Base-by-base conservation (phyloP, 106 monocot genomes). In the Dioscorea alata region DNA sequence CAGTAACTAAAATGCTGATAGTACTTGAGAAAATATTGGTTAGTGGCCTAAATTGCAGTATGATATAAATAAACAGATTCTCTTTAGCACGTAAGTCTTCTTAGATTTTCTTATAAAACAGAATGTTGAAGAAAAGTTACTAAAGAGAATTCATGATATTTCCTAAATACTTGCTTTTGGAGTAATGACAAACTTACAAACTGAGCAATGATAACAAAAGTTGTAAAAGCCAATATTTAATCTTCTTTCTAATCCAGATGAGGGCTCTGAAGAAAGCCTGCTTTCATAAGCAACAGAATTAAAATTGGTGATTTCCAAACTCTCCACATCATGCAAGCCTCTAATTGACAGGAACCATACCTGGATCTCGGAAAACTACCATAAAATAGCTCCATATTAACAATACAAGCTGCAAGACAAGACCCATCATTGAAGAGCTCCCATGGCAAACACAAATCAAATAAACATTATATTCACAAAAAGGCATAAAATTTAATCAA, bases 151-250 rank as follows among this genome's bases (percentile, higher is more conserved):
- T 13, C 8, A 56, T 56, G 13, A 56, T 56, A 6, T 21, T n/a
- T 25, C 4, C 14, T 25, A 17, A 9, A 8, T 24, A 6, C 49
- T 23, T 5, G 48, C 22, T 18, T 14, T 4, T 23, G 60, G 56
- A 14, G 66, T 61, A 73, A 14, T 59, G 20, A 12, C 12, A 54
- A 17, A 76, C 84, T 86, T 82, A 95, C 91, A 95, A 42, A 95
- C 73, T 75, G 94, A 94, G 70, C 95, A 95, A 70, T 95, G 95
- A 78, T 95, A 91, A 52, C 95, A 95, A 20, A 74, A 79, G 62
- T 50, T 78, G 71, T 91, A 95, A 56, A 84, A 88, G 69, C 80
- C 72, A 60, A 73, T 52, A 61, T 57, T 58, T 75, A 54, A 68
- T 60, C 80, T 81, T 75, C 81, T 82, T 51, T 69, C 78, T 13